phyloP scores from a whole-genome alignment of 805 yeast genomes.

The Saccharomycopsis fodiens region DNA sequence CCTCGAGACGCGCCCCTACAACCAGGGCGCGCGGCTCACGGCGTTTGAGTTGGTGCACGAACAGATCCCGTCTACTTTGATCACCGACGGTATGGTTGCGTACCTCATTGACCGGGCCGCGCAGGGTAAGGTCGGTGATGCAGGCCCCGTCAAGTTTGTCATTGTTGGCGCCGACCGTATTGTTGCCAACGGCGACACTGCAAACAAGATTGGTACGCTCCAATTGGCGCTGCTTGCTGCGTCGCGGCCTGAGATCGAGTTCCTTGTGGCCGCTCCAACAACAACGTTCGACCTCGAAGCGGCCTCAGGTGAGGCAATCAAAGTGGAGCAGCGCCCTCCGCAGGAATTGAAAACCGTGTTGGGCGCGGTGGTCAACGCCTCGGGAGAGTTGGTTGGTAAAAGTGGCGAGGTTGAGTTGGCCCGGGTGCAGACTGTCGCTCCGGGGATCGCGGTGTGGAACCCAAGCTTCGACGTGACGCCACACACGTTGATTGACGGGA shows the following conservation, averaged over 20 bases:
- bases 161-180: slow-evolving; percentile 96
- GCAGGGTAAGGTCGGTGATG: slow-evolving; percentile 22
- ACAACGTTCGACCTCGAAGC: slow-evolving; percentile 78
- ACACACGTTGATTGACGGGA: slow-evolving; percentile 70
- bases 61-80: slow-evolving; percentile 75
- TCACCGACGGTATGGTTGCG: slow-evolving; percentile 89
- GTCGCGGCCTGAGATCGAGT: slow-evolving; percentile 57
- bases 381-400: neutral
- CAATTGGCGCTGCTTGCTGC: slow-evolving; percentile 75
- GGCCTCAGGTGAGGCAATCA: slow-evolving; percentile 61
- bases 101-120: slow-evolving; percentile 40
- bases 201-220: slow-evolving; percentile 93
- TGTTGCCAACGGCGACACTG: slow-evolving; percentile 89
- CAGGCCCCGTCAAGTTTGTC: slow-evolving; percentile 73
- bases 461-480: slow-evolving; percentile 97
- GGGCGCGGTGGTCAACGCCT: slow-evolving; percentile 48
- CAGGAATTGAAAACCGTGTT: slow-evolving; percentile 68
- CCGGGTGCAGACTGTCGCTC: slow-evolving; percentile 77
- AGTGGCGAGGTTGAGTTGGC: slow-evolving; percentile 30
- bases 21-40: slow-evolving; percentile 91
- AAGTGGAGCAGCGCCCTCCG: slow-evolving; percentile 82
- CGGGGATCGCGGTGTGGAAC: slow-evolving; percentile 83
- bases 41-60: slow-evolving; percentile 87
- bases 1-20: slow-evolving; percentile 92
- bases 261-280: slow-evolving; percentile 91